These are phyloP conservation scores for Kurtzmaniella quercitrusa DNA, from an alignment of 1,139 yeast genomes.

Conservation along the genomic window DNA sequence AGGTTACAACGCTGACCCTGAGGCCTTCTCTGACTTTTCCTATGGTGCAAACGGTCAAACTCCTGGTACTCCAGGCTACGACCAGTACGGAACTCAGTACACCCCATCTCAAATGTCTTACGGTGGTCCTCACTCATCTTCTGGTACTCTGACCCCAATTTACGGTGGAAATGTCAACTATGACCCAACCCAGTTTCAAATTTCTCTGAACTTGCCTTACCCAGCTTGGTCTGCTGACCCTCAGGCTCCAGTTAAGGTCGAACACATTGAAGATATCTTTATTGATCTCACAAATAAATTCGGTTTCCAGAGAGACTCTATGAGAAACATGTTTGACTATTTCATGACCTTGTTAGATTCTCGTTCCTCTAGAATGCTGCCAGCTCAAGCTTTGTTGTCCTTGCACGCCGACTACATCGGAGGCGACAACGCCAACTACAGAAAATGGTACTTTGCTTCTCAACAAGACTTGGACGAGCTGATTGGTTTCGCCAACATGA, in stretches of 20 bases:
- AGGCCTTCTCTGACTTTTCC: constrained; percentile 74
- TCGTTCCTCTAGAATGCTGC: constrained; percentile 94
- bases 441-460: constrained; percentile 44
- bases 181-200: constrained; percentile 64
- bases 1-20: constrained; percentile 54
- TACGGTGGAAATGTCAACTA: constrained; percentile 65
- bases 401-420: constrained; percentile 91
- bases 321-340: constrained; percentile 96
- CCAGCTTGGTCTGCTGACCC: constrained; percentile 96
- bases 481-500: constrained; percentile 55
- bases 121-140: constrained; percentile 70
- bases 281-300: constrained; percentile 85
- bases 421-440: constrained; percentile 42
- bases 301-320: constrained; percentile 97
- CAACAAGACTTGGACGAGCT: constrained; percentile 39
- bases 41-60: constrained; percentile 53
- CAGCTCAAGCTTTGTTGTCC: constrained; percentile 87
- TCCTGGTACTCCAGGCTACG: constrained; percentile 66
- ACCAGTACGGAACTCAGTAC: constrained; percentile 75
- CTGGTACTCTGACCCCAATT: constrained; percentile 95
- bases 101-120: constrained; percentile 83
- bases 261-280: constrained; percentile 89
- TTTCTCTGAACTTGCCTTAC: constrained; percentile 69
- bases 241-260: constrained; percentile 73
- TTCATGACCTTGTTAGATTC: constrained; percentile 93